phyloP scores from a whole-genome alignment of 1,284 basidiomycete species.

The Austroboletus novae-zelandiae region DNA sequence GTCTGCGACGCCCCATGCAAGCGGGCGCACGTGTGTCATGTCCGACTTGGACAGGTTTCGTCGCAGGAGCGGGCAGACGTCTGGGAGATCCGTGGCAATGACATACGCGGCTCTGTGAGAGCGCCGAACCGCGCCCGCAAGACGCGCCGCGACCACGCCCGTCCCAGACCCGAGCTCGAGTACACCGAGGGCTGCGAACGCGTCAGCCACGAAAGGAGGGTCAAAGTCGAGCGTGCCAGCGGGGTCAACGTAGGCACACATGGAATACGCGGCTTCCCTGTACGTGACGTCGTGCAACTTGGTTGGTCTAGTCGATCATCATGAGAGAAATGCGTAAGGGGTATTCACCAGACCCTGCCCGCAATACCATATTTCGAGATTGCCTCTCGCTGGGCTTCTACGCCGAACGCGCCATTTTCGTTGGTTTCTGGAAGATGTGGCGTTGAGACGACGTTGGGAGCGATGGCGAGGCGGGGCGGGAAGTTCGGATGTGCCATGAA shows the following conservation, averaged over 20 bases:
- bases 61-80: conserved; percentile 62
- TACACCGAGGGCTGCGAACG: conserved; percentile 14
- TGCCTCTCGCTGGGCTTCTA: conserved; percentile 52
- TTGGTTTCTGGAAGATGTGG: neutral
- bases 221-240: conserved; percentile 49
- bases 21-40: conserved; percentile 41
- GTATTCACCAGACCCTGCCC: conserved; percentile 65
- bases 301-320: neutral
- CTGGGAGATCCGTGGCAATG: conserved; percentile 68
- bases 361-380: conserved; percentile 73
- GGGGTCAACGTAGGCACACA: conserved; percentile 54
- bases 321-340: conserved; percentile 1
- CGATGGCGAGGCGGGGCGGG: conserved; percentile 34
- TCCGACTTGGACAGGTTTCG: conserved; percentile 40
- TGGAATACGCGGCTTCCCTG: conserved; percentile 73
- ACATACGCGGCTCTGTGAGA: conserved; percentile 34
- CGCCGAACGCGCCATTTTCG: conserved; percentile 37
- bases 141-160: conserved; percentile 55
- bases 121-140: conserved; percentile 35
- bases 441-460: conserved; percentile 8
- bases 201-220: conserved; percentile 46
- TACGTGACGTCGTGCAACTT: neutral
- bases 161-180: conserved; percentile 76
- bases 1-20: conserved; percentile 62
- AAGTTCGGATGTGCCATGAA: conserved; percentile 36